Base-by-base conservation (phyloP, 2,329 filamentous ascomycete species). In the Botrytis deweyae region DNA sequence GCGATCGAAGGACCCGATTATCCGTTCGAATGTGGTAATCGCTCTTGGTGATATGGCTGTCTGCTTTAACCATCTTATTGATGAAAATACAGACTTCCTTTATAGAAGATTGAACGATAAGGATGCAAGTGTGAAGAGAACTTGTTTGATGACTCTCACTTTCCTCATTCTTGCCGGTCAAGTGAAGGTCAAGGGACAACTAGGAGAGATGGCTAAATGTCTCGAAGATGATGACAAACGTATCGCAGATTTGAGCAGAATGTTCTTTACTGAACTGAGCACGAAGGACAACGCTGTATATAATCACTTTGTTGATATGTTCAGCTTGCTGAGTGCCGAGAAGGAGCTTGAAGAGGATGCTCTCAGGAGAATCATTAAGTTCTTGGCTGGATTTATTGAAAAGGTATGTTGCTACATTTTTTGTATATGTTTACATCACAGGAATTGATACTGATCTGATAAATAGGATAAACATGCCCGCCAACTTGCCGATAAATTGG, bases 251-350 rank as follows among this genome's bases (percentile, higher is more conserved):
- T 88, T 99, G 80, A 93, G 94, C 22, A 88, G 94, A 74, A 98
- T 98, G 95, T 99, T 99, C 89, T 99, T 99, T 83, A 95, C 94
- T 0, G 96, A 99, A 83, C 88, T 99, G 72, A 94, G 95, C 75
- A 97, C 94, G 78, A 99, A 99, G 85, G 96, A 99, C 82, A 99
- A 99, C 81, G 96, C 96, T 3, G 94, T 99, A 3, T 99, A 99
- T 83, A 99, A 99, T 82, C 95, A 99, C 84, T 99, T 99, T 83
- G 94, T 99, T 42, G 96, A 99, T 81, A 98, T 99, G 93, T 99
- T 99, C 83, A 95, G 93, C 80, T 85, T 98, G 77, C 86, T 99
- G 65, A 96, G 93, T 74, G 92, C 94, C 0, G 95, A 97, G 78
- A 88, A 89, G 71, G 89, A 87, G 44, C 86, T 99, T 77, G 91